Evolutionary conservation across 306 rosid genomes (phyloP).

Genomic region (Pyrus bretschneideri): DNA sequence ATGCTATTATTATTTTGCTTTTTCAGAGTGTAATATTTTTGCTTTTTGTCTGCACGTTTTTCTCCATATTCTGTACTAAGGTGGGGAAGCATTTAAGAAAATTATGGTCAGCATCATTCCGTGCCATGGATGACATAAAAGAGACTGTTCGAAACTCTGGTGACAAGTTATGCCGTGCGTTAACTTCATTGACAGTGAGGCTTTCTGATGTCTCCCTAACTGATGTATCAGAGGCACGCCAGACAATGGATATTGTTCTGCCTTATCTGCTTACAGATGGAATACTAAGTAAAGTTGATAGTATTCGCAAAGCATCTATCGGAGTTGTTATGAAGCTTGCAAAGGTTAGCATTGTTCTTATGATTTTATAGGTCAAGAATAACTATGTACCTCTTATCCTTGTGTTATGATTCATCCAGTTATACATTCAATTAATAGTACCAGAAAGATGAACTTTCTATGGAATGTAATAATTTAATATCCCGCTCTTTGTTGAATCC

Average conservation of each 20-base stretch:
- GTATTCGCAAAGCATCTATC: conserved; percentile 78
- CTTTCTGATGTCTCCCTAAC: conserved; percentile 88
- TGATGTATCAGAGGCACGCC: conserved; percentile 58
- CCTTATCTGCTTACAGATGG: conserved; percentile 89
- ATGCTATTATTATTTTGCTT: neutral
- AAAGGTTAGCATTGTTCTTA: conserved; percentile 48
- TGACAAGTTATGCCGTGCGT: conserved; percentile 69
- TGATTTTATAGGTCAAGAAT: neutral
- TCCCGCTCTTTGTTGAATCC: neutral
- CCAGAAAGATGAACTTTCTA: neutral
- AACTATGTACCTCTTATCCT: neutral
- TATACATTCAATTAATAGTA: neutral
- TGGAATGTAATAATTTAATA: neutral
- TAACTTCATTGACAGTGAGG: conserved; percentile 72
- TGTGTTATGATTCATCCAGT: neutral
- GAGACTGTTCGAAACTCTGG: conserved; percentile 93
- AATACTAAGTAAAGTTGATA: conserved; percentile 90
- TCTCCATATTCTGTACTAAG: conserved; percentile 21
- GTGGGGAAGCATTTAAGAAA: conserved; percentile 69
- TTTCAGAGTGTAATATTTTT: neutral
- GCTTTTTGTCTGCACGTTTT: neutral
- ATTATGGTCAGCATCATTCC: conserved; percentile 83
- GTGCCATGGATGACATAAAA: conserved; percentile 94
- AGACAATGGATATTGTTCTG: conserved; percentile 81
- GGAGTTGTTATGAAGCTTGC: conserved; percentile 92